Percentiles rank a stretch among this genome's conserved stretches.
phyloP scores from a whole-genome alignment of 768 basidiomycete genomes.

The Russula virescens region DNA sequence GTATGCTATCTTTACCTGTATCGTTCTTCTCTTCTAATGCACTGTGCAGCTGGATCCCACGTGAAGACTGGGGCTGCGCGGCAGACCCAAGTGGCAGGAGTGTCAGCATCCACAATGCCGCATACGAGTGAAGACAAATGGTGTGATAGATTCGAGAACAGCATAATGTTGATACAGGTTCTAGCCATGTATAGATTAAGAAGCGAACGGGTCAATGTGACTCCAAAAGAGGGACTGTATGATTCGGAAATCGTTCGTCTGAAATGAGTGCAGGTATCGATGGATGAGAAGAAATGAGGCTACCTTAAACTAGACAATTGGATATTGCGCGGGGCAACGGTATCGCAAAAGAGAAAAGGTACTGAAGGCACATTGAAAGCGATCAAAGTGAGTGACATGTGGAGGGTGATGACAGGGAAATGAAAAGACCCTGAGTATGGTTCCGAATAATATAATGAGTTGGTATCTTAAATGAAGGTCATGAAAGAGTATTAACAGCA shows the following conservation, averaged over 20 bases:
- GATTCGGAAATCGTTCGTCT: constrained; percentile 15
- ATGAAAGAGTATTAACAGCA: constrained; percentile 26
- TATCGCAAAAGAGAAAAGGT: constrained; percentile 25
- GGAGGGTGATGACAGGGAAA: constrained; percentile 25
- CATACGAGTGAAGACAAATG: constrained; percentile 44
- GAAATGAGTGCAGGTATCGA: constrained; percentile 23
- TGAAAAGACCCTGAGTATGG: constrained; percentile 24
- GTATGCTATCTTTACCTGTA: constrained; percentile 37
- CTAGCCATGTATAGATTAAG: constrained; percentile 29
- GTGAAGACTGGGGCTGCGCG: constrained; percentile 94
- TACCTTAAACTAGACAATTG: constrained; percentile 10
- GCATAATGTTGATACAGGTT: constrained; percentile 32
- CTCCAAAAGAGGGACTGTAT: constrained; percentile 23
- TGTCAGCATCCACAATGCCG: constrained; percentile 92
- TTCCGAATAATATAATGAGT: constrained; percentile 25
- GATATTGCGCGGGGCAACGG: constrained; percentile 22
- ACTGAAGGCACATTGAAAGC: constrained; percentile 17
- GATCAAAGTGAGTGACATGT: constrained; percentile 15
- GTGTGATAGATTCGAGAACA: constrained; percentile 20
- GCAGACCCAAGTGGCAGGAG: constrained; percentile 93
- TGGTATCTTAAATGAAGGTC: constrained; percentile 18
- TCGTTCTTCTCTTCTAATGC: background rate
- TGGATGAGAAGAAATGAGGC: constrained; percentile 4
- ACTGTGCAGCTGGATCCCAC: constrained; percentile 74
- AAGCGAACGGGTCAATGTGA: constrained; percentile 26